Conservation (phyloP, 106 monocot species). For the Acorus calamus region DNA sequence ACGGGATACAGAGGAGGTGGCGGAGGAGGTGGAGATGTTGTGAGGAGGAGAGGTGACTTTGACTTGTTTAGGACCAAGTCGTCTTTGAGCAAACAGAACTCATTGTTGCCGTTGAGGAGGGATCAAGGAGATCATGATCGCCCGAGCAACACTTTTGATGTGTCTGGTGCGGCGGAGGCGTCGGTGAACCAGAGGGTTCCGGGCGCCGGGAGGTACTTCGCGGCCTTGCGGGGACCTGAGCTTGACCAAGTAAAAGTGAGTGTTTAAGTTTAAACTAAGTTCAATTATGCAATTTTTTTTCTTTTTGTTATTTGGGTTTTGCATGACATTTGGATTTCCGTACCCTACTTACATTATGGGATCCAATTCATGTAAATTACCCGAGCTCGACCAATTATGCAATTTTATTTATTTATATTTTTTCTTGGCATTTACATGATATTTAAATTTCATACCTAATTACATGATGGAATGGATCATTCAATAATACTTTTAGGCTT, state of each 20-base stretch:
- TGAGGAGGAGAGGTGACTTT: conserved; percentile 47
- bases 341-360: too few species aligned
- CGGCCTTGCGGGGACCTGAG: conserved; percentile 81
- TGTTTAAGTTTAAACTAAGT: not conserved
- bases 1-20: conserved; percentile 9
- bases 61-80: conserved; percentile 90
- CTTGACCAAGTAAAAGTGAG: conserved; percentile 81
- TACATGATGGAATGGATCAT: too few species aligned
- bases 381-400: too few species aligned
- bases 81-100: conserved; percentile 55
- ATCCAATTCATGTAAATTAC: too few species aligned
- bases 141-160: not conserved
- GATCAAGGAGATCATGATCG: conserved; percentile 10
- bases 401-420: too few species aligned
- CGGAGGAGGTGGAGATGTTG: not conserved
- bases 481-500: too few species aligned
- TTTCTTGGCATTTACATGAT: too few species aligned
- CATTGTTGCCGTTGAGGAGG: conserved; percentile 41
- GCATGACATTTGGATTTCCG: too few species aligned
- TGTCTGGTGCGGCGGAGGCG: not conserved
- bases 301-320: too few species aligned
- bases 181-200: conserved; percentile 34
- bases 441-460: too few species aligned
- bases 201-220: conserved; percentile 78
- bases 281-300: not conserved